These are phyloP conservation scores for Steccherinum ochraceum DNA, from an alignment of 768 basidiomycete species.

Conservation along the genomic window DNA sequence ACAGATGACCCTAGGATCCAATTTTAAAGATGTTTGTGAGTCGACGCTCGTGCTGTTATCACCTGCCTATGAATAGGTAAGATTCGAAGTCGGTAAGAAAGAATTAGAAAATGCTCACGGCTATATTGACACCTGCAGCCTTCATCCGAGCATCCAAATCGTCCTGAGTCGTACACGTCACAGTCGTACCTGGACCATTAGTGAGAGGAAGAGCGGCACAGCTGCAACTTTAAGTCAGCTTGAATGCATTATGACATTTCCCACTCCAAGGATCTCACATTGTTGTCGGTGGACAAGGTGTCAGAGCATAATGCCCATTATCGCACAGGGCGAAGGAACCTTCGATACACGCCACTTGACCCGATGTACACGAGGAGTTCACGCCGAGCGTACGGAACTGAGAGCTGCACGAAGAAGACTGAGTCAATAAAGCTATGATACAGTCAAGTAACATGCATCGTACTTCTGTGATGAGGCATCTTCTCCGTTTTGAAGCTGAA, in stretches of 20 bases:
- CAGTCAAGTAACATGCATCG: slow-evolving; percentile 5
- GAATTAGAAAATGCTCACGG: slow-evolving; percentile 6
- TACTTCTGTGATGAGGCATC: slow-evolving; percentile 25
- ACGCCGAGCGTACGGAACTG: slow-evolving; percentile 44
- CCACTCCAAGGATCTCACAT: slow-evolving; percentile 12
- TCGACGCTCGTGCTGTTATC: slow-evolving; percentile 25
- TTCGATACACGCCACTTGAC: slow-evolving; percentile 43
- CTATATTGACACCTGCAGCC: slow-evolving; percentile 23
- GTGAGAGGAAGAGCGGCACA: slow-evolving; percentile 44
- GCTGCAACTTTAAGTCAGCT: slow-evolving; percentile 8
- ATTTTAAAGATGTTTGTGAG: slow-evolving; percentile 39
- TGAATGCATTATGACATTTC: background rate
- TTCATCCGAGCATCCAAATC: slow-evolving; percentile 43
- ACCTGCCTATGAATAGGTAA: slow-evolving; percentile 7
- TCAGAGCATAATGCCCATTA: slow-evolving; percentile 30
- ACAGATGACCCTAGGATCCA: slow-evolving; percentile 45
- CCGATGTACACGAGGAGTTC: slow-evolving; percentile 37
- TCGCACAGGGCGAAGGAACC: slow-evolving; percentile 52
- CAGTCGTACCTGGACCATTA: slow-evolving; percentile 40
- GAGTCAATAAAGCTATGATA: background rate
- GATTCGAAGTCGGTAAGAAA: slow-evolving; percentile 1
- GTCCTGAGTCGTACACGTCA: slow-evolving; percentile 44
- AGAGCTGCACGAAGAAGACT: slow-evolving; percentile 14
- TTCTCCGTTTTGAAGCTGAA: slow-evolving; percentile 22
- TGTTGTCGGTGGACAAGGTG: slow-evolving; percentile 17